Evolutionary conservation across 1,284 basidiomycete species (phyloP).

Genomic region (Porogramme epimiltina): DNA sequence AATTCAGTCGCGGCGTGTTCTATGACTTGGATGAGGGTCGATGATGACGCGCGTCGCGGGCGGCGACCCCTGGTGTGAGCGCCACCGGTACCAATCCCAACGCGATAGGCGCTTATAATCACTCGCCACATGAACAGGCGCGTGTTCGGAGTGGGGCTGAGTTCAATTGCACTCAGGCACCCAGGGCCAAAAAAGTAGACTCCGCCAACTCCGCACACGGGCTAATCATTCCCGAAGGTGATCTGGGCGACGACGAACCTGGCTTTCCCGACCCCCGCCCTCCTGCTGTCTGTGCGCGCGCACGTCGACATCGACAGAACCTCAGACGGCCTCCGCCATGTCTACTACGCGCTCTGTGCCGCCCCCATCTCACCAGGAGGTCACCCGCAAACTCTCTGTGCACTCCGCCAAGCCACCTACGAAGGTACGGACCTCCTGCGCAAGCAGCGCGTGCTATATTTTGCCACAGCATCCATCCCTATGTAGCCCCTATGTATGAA

Average conservation of each 20-base stretch:
- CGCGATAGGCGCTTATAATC: neutral
- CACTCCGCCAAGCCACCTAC: slow-evolving; percentile 47
- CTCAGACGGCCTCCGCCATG: slow-evolving; percentile 13
- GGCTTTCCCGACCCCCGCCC: slow-evolving; percentile 9
- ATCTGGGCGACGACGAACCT: slow-evolving; percentile 16
- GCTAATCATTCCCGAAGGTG: slow-evolving; percentile 17
- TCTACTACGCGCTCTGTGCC: slow-evolving; percentile 52
- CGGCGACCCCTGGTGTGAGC: too few relatives aligned
- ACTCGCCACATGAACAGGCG: neutral
- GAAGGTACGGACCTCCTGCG: slow-evolving; percentile 30
- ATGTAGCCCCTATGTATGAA: too few relatives aligned
- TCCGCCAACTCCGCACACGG: slow-evolving; percentile 21
- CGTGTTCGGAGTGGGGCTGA: neutral
- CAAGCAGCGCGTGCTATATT: slow-evolving; percentile 9
- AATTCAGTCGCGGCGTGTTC: too few relatives aligned
- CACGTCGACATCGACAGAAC: slow-evolving; percentile 13
- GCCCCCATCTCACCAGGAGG: slow-evolving; percentile 83
- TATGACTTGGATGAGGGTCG: too few relatives aligned
- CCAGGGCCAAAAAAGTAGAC: neutral
- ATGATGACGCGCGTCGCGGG: too few relatives aligned
- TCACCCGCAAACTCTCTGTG: slow-evolving; percentile 84
- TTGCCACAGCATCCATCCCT: neutral
- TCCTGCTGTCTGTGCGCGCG: slow-evolving; percentile 26
- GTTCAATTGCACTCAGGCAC: neutral
- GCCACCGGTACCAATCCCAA: neutral